Evolutionary conservation across 495 filamentous ascomycete species (phyloP).

Genomic region (Annulohypoxylon stygium): DNA sequence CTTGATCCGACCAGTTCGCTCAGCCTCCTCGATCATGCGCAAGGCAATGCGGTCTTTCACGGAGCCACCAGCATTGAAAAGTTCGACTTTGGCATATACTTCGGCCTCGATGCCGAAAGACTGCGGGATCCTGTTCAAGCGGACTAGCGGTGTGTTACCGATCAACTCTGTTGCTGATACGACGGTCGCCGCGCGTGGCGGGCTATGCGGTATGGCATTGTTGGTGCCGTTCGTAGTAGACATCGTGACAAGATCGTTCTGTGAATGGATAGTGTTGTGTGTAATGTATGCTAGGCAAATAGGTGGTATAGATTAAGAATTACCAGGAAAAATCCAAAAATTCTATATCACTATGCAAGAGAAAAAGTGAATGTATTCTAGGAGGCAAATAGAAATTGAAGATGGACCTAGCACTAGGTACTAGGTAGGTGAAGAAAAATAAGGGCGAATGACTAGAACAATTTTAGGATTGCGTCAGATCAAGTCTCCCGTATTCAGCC

Average conservation of each 20-base stretch:
- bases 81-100: slow-evolving; percentile 95
- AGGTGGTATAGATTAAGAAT: slow-evolving; percentile 20
- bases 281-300: background rate
- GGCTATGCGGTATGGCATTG: slow-evolving; percentile 41
- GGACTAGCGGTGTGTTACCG: slow-evolving; percentile 94
- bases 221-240: slow-evolving; percentile 32
- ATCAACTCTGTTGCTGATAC: slow-evolving; percentile 72
- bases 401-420: no score
- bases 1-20: slow-evolving; percentile 91
- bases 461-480: slow-evolving; percentile 28
- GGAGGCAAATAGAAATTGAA: background rate
- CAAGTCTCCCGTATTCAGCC: slow-evolving; percentile 35
- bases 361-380: slow-evolving; percentile 1
- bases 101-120: slow-evolving; percentile 88
- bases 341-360: background rate
- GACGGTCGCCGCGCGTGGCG: slow-evolving; percentile 48
- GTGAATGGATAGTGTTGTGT: background rate
- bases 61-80: slow-evolving; percentile 97
- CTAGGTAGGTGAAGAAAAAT: background rate
- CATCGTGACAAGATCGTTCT: slow-evolving; percentile 27
- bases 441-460: background rate
- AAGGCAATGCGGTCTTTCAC: slow-evolving; percentile 98
- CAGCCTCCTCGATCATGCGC: slow-evolving; percentile 98
- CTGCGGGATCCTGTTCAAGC: slow-evolving; percentile 90
- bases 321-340: slow-evolving; percentile 4